phyloP scores from a whole-genome alignment of 495 filamentous ascomycete genomes.

The Talaromyces wortmannii region DNA sequence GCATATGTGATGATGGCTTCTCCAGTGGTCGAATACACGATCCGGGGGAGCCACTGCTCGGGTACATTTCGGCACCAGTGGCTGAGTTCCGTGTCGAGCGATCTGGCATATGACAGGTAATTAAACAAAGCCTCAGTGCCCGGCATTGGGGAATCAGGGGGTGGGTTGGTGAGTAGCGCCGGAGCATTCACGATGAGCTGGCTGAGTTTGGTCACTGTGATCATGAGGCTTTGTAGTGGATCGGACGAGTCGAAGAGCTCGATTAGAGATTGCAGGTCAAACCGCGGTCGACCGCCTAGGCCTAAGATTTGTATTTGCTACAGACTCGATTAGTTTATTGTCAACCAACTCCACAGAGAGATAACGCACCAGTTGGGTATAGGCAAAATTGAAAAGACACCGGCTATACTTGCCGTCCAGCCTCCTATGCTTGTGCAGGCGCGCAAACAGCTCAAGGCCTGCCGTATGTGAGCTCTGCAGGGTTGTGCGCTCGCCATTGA shows the following conservation, averaged over 20 bases:
- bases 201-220: slow-evolving; percentile 24
- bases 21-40: slow-evolving; percentile 25
- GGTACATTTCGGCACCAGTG: slow-evolving; percentile 29
- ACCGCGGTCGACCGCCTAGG: slow-evolving; percentile 26
- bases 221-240: slow-evolving; percentile 30
- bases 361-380: slow-evolving; percentile 29
- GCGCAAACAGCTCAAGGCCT: slow-evolving; percentile 34
- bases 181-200: slow-evolving; percentile 17
- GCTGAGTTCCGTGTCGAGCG: slow-evolving; percentile 24
- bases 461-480: slow-evolving; percentile 33
- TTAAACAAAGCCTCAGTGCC: slow-evolving; percentile 11
- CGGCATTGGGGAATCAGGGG: background rate
- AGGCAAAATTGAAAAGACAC: slow-evolving; percentile 37
- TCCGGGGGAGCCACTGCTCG: slow-evolving; percentile 29
- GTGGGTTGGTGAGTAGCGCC: background rate
- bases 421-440: slow-evolving; percentile 26
- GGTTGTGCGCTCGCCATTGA: slow-evolving; percentile 31
- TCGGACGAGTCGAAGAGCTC: slow-evolving; percentile 20
- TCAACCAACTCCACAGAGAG: background rate
- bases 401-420: slow-evolving; percentile 24
- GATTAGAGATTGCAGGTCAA: slow-evolving; percentile 23
- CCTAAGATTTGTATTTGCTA: slow-evolving; percentile 35
- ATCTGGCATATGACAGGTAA: slow-evolving; percentile 17
- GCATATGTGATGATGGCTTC: slow-evolving; percentile 30
- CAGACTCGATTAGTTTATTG: background rate